Base-by-base conservation (phyloP, 2,329 filamentous ascomycete genomes). In the Paecilomyces sp. region DNA sequence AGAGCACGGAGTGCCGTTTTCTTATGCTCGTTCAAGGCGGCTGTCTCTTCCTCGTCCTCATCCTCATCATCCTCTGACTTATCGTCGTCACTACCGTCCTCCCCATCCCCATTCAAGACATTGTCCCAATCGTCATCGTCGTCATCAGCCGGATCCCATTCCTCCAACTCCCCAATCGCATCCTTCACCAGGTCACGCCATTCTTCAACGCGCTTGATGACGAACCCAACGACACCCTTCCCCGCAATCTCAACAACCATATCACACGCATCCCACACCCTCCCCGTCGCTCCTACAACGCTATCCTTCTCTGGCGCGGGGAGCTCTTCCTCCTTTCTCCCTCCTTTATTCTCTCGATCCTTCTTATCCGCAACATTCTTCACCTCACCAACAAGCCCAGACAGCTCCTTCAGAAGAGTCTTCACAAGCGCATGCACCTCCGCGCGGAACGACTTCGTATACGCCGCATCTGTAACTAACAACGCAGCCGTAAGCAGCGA, bases 261-360 rank as follows among this genome's bases (percentile, higher is more conserved):
- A 74, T 97, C 92, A 68, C 92, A 97, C 6, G 87, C 84, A 58
- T 89, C 85, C 92, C 92, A 97, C 1, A 96, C 78, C 4, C 92
- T 81, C 11, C 91, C 92, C 0, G 92, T 94, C 1, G 85, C 80
- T 5, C 84, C 81, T 15, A 94, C 83, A 34, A 83, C 57, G 87
- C 77, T 63, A 73, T 80, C 66, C 78, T 82, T 74, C 72, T 75
- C 66, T 13, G 63, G 7, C 60, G 71, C 64, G 15, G 64, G 62
- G 30, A 73, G 54, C 58, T 73, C 66, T 34, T 56, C 57, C 36
- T 70, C 70, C 57, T 69, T 68, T 59, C 72, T 62, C 2, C 62
- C 57, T 11, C 60, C 70, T 62, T 64, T 63, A 57, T 64, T 67
- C 66, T 79, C 80, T 63, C 78, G 76, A 41, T 75, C 77, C 12